A percentile compares a stretch with the other conserved stretches of the same genome.
These are phyloP conservation scores for Candida smagusa DNA, from an alignment of 1,139 yeast species.

Conservation along the genomic window DNA sequence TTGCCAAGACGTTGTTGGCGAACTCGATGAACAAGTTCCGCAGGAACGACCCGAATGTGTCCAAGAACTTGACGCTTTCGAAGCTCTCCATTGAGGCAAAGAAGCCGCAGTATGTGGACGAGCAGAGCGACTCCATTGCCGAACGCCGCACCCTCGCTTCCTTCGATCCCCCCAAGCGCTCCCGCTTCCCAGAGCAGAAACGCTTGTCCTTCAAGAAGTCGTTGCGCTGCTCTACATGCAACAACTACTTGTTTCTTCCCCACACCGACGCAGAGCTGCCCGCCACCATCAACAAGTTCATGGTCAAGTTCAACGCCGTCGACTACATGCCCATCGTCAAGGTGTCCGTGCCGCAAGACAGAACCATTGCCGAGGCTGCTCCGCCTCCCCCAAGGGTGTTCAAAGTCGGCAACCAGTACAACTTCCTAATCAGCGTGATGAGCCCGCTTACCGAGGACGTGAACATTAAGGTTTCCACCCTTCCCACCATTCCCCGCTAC, in stretches of 20 bases:
- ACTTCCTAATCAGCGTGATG: slow-evolving; percentile 26
- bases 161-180: too few relatives aligned
- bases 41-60: background rate
- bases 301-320: slow-evolving; percentile 30
- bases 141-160: background rate
- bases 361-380: slow-evolving; percentile 2
- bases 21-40: slow-evolving; percentile 1
- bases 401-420: slow-evolving; percentile 11
- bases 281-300: slow-evolving; percentile 29
- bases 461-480: slow-evolving; percentile 15
- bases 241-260: slow-evolving; percentile 24
- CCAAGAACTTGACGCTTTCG: slow-evolving; percentile 9
- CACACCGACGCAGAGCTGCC: slow-evolving; percentile 20
- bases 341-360: slow-evolving; percentile 9
- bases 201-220: slow-evolving; percentile 23
- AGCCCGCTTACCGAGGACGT: slow-evolving; percentile 24
- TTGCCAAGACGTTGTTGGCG: slow-evolving; percentile 1
- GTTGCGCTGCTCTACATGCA: slow-evolving; percentile 29
- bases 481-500: slow-evolving; percentile 14
- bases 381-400: slow-evolving; percentile 8
- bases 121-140: background rate
- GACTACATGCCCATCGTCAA: slow-evolving; percentile 32
- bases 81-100: background rate
- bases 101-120: background rate
- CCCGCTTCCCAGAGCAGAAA: slow-evolving; percentile 23